Base-by-base conservation (phyloP, 352 stramenopile genomes). In the Pythium dissimile region DNA sequence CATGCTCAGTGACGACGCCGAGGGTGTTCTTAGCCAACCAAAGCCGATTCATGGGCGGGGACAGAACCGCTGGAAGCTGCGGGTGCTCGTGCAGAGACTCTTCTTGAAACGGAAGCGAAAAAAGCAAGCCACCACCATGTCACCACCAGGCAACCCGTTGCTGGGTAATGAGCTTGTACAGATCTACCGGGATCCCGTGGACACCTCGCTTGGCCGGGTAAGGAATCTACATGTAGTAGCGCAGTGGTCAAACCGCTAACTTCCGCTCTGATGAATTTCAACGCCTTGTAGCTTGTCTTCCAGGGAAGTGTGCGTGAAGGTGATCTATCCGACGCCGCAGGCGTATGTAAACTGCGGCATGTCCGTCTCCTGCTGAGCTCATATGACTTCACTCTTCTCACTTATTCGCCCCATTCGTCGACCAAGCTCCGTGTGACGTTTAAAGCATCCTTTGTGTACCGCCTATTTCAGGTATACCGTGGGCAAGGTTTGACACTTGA, bases 351-450 rank as follows among this genome's bases (percentile, higher is more conserved):
- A n/a, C n/a, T n/a, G n/a, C n/a, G n/a, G n/a, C n/a, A n/a, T 8
- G 63, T 81, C 0, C 64, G 65, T 1, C 30, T 86, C 9, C 65
- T 86, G 18, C 48, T 73, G 28, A 70, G 66, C n/a, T 42, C 54
- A 3, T 58, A 58, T 15, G 48, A 49, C 1, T 64, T 85, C 15
- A 76, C 66, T 18, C 28, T 85, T 1, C 34, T 80, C 1, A 23
- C 68, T 30, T 87, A 88, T 59, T 70, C 66, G 0, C 62, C 80
- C 3, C 24, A 38, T 0, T 71, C 59, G 1, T 84, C 73, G 0
- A 15, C 9, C 6, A 64, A 64, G 39, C 23, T 24, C 18, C 66
- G 77, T 16, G 81, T 73, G 53, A 65, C 78, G 18, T 49, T 88
- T 24, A 59, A 68, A 12, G 53, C 67, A 1, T 13, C 34, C 1